Evolutionary conservation across 768 basidiomycete species (phyloP).

Genomic region (Ephemerocybe angulata): DNA sequence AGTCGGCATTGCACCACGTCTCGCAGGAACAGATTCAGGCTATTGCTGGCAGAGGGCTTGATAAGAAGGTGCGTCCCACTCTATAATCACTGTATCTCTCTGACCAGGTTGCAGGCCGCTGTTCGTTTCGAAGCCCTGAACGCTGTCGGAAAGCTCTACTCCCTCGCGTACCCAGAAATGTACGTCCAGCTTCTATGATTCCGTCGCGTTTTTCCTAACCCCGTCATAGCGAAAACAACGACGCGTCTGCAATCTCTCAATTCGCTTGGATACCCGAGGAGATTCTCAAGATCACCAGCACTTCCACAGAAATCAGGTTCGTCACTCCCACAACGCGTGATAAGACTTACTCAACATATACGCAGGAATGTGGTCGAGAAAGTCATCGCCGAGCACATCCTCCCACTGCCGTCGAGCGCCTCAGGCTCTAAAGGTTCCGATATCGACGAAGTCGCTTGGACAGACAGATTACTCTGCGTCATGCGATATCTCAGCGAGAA

Average conservation of each 20-base stretch:
- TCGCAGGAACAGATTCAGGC: conserved; percentile 55
- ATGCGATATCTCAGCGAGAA: conserved; percentile 67
- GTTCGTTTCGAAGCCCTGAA: conserved; percentile 77
- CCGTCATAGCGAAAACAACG: conserved; percentile 68
- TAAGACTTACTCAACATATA: not conserved
- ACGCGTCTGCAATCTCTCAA: conserved; percentile 64
- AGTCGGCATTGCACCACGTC: conserved; percentile 82
- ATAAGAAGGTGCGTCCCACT: no score
- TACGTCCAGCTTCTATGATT: conserved; percentile 36
- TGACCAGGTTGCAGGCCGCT: conserved; percentile 34
- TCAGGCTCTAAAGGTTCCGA: conserved; percentile 49
- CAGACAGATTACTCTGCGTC: conserved; percentile 71
- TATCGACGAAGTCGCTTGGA: conserved; percentile 81
- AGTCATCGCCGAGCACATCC: conserved; percentile 66
- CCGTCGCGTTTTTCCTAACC: conserved; percentile 1
- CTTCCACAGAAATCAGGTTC: conserved; percentile 57
- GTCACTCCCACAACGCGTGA: conserved; percentile 7
- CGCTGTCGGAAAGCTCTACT: conserved; percentile 74
- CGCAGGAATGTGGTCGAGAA: conserved; percentile 55
- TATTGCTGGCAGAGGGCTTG: conserved; percentile 50
- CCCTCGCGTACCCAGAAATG: conserved; percentile 87
- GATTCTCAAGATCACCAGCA: conserved; percentile 55
- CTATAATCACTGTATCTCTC: not conserved
- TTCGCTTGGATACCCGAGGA: conserved; percentile 92
- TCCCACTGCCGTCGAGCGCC: conserved; percentile 67